Base-by-base conservation (phyloP, 176 grass and related monocot species). In the Luzula sylvatica region DNA sequence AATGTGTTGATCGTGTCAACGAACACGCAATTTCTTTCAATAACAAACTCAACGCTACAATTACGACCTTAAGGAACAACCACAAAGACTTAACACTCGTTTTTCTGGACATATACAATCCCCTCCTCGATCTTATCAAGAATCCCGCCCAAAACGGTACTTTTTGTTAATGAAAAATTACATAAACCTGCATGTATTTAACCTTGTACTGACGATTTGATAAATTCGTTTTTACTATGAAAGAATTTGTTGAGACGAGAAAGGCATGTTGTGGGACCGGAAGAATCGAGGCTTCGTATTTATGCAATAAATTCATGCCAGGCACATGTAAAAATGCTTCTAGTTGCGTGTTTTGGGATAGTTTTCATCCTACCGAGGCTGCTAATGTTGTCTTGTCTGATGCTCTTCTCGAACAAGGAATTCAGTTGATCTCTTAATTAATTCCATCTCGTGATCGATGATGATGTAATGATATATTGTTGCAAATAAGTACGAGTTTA, bases 311-410 rank as follows among this genome's bases (percentile, higher is more conserved):
- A 57, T 26, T 70, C 3, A 52, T 84, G 16, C 64, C 71, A n/a
- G 90, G 90, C 50, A 96, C 84, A 47, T 96, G 90, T 80, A 17
- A 56, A 38, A 86, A 96, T 68, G 84, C 90, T 21, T 85, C 90
- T 1, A 80, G n/a, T n/a, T n/a, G n/a, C n/a, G n/a, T n/a, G n/a
- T n/a, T n/a, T n/a, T n/a, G n/a, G n/a, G n/a, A n/a, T n/a, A n/a
- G n/a, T n/a, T n/a, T n/a, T n/a, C n/a, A n/a, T n/a, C n/a, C n/a
- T n/a, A n/a, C n/a, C n/a, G 81, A 0, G 29, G 29, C 5, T 32
- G 29, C 29, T 32, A 8, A 32, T 35, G 7, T 71, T 69, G 74
- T 82, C 66, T 67, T 96, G 67, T 75, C 84, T 39, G 77, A 96
- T 70, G 24, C 84, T 15, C 77, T 89, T 8, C 77, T 96, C 8